Percentiles rank a stretch among this genome's conserved stretches.
phyloP scores from a whole-genome alignment of 768 basidiomycete species.

The Strobilomyces confusus region DNA sequence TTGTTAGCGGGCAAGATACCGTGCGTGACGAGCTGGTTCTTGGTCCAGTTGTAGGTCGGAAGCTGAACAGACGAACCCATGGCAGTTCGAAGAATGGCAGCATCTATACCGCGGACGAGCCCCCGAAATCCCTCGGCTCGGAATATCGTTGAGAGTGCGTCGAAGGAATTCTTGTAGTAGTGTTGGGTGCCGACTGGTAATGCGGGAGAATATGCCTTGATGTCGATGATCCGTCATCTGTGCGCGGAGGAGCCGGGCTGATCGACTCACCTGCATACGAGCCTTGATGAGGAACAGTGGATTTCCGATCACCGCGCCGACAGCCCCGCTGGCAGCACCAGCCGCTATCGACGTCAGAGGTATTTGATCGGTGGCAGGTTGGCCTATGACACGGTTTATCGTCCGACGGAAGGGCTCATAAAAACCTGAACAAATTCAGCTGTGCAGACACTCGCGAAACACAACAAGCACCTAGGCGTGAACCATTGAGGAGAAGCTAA shows the following conservation, averaged over 20 bases:
- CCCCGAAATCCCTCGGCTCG: conserved; percentile 74
- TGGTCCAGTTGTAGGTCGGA: conserved; percentile 93
- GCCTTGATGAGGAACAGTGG: conserved; percentile 96
- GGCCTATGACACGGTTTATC: conserved; percentile 68
- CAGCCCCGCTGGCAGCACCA: conserved; percentile 85
- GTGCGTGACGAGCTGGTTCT: conserved; percentile 66
- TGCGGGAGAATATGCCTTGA: conserved; percentile 87
- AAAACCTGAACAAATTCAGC: conserved; percentile 59
- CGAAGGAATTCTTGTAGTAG: conserved; percentile 77
- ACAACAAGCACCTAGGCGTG: conserved; percentile 65
- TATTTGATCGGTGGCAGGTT: conserved; percentile 58
- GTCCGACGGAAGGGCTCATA: conserved; percentile 85
- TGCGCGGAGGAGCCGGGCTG: not conserved
- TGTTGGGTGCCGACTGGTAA: conserved; percentile 95
- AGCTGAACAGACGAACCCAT: conserved; percentile 97
- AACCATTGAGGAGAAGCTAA: conserved; percentile 89
- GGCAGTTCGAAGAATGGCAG: conserved; percentile 88
- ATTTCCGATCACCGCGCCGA: conserved; percentile 84
- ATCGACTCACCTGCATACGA: conserved; percentile 75
- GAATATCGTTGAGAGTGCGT: conserved; percentile 80
- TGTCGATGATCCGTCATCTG: not conserved
- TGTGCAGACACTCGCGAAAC: not conserved
- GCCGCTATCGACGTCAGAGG: conserved; percentile 77
- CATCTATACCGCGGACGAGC: conserved; percentile 86
- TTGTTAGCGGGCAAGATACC: conserved; percentile 73